These are phyloP conservation scores for Tuber magnatum DNA, from an alignment of 495 filamentous ascomycete species.

Conservation along the genomic window DNA sequence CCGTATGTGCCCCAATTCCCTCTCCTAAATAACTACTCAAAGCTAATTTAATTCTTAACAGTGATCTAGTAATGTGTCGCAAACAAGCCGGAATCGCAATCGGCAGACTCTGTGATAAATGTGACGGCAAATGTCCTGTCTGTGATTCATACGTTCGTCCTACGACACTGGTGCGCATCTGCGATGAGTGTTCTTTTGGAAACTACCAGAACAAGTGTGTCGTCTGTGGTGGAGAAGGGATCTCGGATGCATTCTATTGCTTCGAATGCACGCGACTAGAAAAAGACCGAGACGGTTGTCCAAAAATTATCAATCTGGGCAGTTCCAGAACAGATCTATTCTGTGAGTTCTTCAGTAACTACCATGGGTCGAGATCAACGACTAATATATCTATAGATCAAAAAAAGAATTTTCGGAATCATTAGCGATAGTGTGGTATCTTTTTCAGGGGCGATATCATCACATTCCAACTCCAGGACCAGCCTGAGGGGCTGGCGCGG, in stretches of 20 bases:
- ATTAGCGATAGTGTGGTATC: conserved; percentile 9
- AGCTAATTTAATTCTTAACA: conserved; percentile 45
- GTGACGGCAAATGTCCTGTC: conserved; percentile 98
- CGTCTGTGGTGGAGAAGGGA: conserved; percentile 96
- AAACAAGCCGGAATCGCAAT: conserved; percentile 97
- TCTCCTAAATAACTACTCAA: conserved; percentile 33
- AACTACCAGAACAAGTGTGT: conserved; percentile 99
- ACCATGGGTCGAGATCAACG: conserved; percentile 2
- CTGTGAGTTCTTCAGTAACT: conserved; percentile 50
- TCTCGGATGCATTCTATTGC: conserved; percentile 99
- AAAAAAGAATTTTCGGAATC: conserved; percentile 42
- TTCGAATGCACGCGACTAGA: conserved; percentile 97
- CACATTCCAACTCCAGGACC: background rate
- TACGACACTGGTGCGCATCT: conserved; percentile 94
- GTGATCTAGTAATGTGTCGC: conserved; percentile 99
- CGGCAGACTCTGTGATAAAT: conserved; percentile 99
- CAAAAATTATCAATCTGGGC: conserved; percentile 98
- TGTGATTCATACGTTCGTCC: conserved; percentile 98
- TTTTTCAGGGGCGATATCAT: background rate
- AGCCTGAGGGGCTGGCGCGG: background rate
- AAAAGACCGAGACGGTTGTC: conserved; percentile 95
- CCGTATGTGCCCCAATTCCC: conserved; percentile 51
- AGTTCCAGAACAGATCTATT: conserved; percentile 91
- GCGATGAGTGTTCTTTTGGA: conserved; percentile 97
- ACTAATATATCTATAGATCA: conserved; percentile 31